Conservation (phyloP, 2,329 filamentous ascomycete species). For the Pseudogymnoascus sp. region DNA sequence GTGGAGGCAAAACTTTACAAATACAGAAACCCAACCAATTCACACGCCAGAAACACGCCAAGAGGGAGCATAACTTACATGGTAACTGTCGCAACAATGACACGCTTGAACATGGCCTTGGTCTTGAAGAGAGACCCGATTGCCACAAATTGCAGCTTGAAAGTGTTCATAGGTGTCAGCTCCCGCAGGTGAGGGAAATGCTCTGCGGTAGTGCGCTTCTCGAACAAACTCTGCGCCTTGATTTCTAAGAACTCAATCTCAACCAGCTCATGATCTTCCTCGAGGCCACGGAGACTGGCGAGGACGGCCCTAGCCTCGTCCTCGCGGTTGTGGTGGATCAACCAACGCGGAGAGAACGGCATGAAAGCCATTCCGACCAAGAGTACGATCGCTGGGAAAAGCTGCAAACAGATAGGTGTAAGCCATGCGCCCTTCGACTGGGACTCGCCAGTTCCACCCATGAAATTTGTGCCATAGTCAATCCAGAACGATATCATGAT, state of each 20-base stretch:
- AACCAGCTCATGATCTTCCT: constrained; percentile 58
- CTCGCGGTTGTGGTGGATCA: constrained; percentile 63
- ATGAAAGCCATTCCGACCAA: constrained; percentile 69
- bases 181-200: constrained; percentile 59
- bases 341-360: constrained; percentile 72
- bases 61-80: constrained; percentile 34
- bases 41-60: background rate
- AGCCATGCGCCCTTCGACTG: constrained; percentile 68
- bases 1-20: background rate
- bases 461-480: constrained; percentile 58
- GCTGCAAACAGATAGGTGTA: constrained; percentile 63
- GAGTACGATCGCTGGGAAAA: constrained; percentile 59
- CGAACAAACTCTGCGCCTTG: constrained; percentile 69
- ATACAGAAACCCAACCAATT: background rate
- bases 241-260: constrained; percentile 77
- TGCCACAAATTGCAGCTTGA: constrained; percentile 63
- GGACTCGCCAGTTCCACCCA: constrained; percentile 50
- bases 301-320: constrained; percentile 58
- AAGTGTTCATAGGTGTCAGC: constrained; percentile 53
- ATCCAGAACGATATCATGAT: constrained; percentile 51
- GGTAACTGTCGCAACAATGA: constrained; percentile 54
- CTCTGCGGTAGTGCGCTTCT: constrained; percentile 62
- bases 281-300: constrained; percentile 54
- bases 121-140: constrained; percentile 58
- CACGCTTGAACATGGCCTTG: constrained; percentile 59